phyloP scores from a whole-genome alignment of 2,329 filamentous ascomycete genomes.

The Aureobasidium sp. region DNA sequence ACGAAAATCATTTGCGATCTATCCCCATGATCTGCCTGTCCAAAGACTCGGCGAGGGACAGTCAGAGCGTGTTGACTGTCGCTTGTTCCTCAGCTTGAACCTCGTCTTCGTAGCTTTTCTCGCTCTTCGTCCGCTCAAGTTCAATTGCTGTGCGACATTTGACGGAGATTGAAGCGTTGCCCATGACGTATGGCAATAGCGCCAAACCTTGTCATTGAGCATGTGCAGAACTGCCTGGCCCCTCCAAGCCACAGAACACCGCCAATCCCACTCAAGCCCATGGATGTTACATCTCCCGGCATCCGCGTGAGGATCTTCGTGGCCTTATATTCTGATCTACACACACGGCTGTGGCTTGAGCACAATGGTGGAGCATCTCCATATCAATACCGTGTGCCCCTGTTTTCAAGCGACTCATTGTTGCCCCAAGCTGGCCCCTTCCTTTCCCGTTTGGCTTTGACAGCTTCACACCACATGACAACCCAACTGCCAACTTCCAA shows the following conservation, averaged over 20 bases:
- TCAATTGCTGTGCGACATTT: not conserved
- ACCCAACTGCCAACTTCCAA: constrained; percentile 7
- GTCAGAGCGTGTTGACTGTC: not conserved
- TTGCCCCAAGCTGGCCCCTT: not conserved
- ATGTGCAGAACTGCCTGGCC: not conserved
- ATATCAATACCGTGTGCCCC: not conserved
- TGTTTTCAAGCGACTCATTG: not conserved
- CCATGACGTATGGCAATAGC: not conserved
- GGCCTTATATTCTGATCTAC: constrained; percentile 11
- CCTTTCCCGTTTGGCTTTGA: not conserved
- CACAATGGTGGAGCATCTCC: not conserved
- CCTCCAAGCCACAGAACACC: not conserved
- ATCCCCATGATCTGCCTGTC: not conserved
- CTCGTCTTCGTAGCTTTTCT: not conserved
- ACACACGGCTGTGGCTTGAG: constrained; percentile 11
- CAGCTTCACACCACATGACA: constrained; percentile 3
- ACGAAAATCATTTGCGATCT: constrained; percentile 2
- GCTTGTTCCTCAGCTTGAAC: not conserved
- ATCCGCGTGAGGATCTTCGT: constrained; percentile 2
- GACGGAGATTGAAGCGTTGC: constrained; percentile 6
- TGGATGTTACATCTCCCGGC: not conserved
- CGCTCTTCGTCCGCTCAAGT: not conserved
- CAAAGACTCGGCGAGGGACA: not conserved
- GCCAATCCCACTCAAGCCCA: constrained; percentile 1
- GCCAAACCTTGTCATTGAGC: constrained; percentile 2